phyloP scores from a whole-genome alignment of 2,329 filamentous ascomycete species.

The Penicillium sp. region DNA sequence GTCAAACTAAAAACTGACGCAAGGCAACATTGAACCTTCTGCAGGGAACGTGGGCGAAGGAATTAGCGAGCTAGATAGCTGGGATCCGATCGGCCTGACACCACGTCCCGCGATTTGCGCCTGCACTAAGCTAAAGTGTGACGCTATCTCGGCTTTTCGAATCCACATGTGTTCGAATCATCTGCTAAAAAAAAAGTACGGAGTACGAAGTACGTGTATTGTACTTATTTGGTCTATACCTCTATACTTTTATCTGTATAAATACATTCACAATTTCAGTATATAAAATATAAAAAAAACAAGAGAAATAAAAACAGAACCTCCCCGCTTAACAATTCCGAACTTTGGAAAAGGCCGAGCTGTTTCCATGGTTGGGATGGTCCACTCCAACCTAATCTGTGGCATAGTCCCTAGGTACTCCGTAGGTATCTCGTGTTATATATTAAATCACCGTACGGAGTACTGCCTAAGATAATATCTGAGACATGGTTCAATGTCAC shows the following conservation, averaged over 20 bases:
- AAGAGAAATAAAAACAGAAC: background rate
- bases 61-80: background rate
- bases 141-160: background rate
- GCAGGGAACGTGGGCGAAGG: background rate
- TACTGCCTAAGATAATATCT: background rate
- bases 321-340: background rate
- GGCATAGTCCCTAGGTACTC: no score
- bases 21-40: background rate
- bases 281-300: background rate
- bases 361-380: background rate
- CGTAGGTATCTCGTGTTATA: background rate
- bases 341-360: background rate
- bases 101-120: background rate
- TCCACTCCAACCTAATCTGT: background rate
- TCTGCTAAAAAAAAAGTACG: background rate
- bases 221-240: background rate
- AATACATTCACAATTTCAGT: background rate
- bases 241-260: no score
- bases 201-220: background rate
- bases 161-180: background rate
- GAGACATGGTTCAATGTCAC: background rate
- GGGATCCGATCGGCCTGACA: constrained; percentile 1
- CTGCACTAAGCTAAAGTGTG: background rate
- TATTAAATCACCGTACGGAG: background rate
- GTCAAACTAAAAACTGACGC: background rate